phyloP scores from a whole-genome alignment of 257 asterid genomes.

The Solanum verrucosum region DNA sequence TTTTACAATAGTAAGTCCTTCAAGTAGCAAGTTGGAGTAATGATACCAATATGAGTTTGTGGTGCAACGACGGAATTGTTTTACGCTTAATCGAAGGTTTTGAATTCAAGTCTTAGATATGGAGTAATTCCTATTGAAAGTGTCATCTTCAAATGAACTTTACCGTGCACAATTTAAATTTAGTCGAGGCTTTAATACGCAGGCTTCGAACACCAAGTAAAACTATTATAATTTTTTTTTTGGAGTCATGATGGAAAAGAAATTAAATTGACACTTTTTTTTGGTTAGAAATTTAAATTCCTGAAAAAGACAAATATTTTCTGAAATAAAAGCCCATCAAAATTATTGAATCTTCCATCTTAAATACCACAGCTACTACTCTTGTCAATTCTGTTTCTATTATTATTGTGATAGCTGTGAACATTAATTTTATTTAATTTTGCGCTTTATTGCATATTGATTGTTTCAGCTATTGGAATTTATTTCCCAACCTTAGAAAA shows the following conservation, averaged over 20 bases:
- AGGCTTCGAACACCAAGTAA: not conserved
- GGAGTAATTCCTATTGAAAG: no score
- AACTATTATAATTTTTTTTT: no score
- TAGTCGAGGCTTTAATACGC: accelerated
- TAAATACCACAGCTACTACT: not conserved
- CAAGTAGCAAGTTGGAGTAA: not conserved
- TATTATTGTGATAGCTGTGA: not conserved
- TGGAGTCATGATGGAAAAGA: not conserved
- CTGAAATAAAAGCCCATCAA: not conserved
- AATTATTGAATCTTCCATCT: not conserved
- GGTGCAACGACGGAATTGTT: no score
- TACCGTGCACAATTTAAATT: no score
- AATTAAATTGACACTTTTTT: not conserved
- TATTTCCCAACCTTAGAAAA: not conserved
- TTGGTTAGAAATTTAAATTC: not conserved
- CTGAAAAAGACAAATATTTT: not conserved
- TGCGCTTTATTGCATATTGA: not conserved
- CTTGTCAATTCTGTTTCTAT: not conserved
- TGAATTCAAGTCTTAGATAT: no score
- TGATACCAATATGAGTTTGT: no score
- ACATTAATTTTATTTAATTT: not conserved
- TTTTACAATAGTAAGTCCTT: not conserved
- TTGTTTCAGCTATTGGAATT: not conserved
- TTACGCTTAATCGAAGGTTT: no score
- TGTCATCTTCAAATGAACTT: no score